These are phyloP conservation scores for Graphilbum fragrans DNA, from an alignment of 2,329 filamentous ascomycete species.

Conservation along the genomic window DNA sequence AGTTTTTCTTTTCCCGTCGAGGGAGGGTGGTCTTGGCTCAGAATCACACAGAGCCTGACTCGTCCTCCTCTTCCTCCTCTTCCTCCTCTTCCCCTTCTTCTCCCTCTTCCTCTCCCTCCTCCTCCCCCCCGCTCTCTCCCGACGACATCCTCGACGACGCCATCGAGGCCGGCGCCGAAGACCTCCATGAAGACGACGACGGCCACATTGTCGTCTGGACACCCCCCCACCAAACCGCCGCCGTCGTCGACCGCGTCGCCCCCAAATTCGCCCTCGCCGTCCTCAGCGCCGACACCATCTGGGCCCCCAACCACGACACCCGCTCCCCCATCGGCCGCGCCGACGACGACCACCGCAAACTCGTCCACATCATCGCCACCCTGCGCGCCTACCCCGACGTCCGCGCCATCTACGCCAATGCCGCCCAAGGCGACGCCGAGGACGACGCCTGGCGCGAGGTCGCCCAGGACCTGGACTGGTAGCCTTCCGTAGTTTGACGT, in stretches of 20 bases:
- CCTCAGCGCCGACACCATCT: conserved; percentile 68
- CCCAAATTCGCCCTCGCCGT: conserved; percentile 54
- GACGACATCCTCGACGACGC: conserved; percentile 70
- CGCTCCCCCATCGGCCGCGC: conserved; percentile 50
- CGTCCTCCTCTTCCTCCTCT: not conserved
- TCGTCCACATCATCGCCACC: conserved; percentile 47
- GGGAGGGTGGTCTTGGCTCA: conserved; percentile 59
- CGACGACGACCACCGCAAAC: conserved; percentile 37
- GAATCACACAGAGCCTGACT: not conserved
- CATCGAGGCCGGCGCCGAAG: conserved; percentile 72
- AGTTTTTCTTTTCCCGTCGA: conserved; percentile 74
- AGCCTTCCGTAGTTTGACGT: no score
- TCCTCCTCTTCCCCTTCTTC: not conserved
- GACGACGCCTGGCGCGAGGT: conserved; percentile 44
- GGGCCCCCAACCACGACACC: conserved; percentile 72
- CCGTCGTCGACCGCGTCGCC: conserved; percentile 51
- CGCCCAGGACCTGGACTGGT: conserved; percentile 36
- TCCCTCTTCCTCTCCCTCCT: not conserved
- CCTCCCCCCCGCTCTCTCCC: conserved; percentile 19
- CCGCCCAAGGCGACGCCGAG: conserved; percentile 33
- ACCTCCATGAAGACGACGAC: conserved; percentile 53
- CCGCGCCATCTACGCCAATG: conserved; percentile 69
- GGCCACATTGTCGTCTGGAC: conserved; percentile 61
- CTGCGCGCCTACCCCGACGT: conserved; percentile 60
- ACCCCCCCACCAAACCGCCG: conserved; percentile 50